phyloP scores from a whole-genome alignment of 2,329 filamentous ascomycete genomes.

The Ascomycota sp. region DNA sequence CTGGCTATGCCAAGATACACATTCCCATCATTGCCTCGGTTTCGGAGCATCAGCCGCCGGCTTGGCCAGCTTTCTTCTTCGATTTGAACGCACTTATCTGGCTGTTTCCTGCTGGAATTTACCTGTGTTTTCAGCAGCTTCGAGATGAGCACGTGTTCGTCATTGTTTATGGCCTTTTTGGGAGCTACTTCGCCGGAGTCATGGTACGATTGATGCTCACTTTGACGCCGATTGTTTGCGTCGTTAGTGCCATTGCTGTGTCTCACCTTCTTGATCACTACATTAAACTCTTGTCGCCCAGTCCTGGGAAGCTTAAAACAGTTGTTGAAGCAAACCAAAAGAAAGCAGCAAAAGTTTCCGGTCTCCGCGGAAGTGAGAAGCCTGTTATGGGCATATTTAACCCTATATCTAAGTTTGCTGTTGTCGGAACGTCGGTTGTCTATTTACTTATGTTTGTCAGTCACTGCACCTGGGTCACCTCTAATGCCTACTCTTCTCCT shows the following conservation, averaged over 20 bases:
- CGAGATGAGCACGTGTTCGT: conserved; percentile 95
- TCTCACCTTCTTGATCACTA: conserved; percentile 83
- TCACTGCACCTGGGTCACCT: conserved; percentile 98
- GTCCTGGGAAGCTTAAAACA: conserved; percentile 23
- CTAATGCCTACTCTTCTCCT: conserved; percentile 94
- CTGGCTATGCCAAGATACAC: conserved; percentile 94
- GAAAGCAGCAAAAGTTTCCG: conserved; percentile 26
- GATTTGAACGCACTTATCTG: conserved; percentile 96
- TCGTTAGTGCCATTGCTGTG: conserved; percentile 72
- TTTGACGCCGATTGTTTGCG: conserved; percentile 86
- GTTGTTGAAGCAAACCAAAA: conserved; percentile 33
- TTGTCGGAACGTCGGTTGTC: conserved; percentile 49
- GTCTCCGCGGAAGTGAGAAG: conserved; percentile 49
- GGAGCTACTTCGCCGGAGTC: conserved; percentile 95
- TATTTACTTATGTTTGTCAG: conserved; percentile 88
- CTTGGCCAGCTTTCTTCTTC: conserved; percentile 98
- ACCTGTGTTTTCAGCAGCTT: conserved; percentile 89
- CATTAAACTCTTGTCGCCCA: conserved; percentile 44
- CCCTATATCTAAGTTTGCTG: conserved; percentile 55
- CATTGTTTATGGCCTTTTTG: conserved; percentile 89
- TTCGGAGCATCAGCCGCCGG: conserved; percentile 95
- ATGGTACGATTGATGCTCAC: conserved; percentile 99
- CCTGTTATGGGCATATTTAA: conserved; percentile 73
- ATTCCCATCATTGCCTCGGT: conserved; percentile 99
- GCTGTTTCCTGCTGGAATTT: conserved; percentile 96